Conservation (phyloP, 2,329 filamentous ascomycete species). For the Helotiales sp. region DNA sequence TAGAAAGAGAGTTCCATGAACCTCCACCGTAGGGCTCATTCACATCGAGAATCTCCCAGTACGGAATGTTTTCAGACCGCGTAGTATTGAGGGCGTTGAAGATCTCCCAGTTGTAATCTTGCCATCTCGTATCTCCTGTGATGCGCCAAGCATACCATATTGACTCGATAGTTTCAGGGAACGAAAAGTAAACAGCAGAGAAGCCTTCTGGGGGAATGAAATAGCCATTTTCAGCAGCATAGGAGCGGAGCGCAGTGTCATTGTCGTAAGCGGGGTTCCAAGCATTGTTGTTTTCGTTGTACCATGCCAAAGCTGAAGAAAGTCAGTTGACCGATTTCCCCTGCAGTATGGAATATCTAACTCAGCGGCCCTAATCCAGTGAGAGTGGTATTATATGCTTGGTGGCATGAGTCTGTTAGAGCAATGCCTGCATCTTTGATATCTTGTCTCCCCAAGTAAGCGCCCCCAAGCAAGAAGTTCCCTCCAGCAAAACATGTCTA, state of each 20-base stretch:
- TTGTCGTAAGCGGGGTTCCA: conserved; percentile 38
- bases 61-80: conserved; percentile 67
- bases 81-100: conserved; percentile 67
- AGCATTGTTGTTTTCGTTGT: conserved; percentile 52
- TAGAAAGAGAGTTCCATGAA: conserved; percentile 64
- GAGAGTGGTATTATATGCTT: conserved; percentile 68
- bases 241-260: conserved; percentile 61
- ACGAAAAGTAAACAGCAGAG: conserved; percentile 61
- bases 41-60: conserved; percentile 67
- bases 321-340: not conserved
- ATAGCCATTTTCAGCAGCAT: conserved; percentile 71
- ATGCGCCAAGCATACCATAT: conserved; percentile 84
- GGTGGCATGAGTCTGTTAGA: conserved; percentile 70
- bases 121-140: conserved; percentile 74
- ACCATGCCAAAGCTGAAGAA: conserved; percentile 42
- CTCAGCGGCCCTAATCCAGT: conserved; percentile 70
- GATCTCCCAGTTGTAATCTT: conserved; percentile 80
- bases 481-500: conserved; percentile 79
- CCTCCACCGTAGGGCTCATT: conserved; percentile 62
- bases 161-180: conserved; percentile 79
- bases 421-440: conserved; percentile 24
- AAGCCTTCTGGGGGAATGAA: conserved; percentile 38
- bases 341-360: not conserved
- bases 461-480: conserved; percentile 79
- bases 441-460: conserved; percentile 58